Conservation (phyloP, 495 filamentous ascomycete species). For the Penicillium cinerascens region DNA sequence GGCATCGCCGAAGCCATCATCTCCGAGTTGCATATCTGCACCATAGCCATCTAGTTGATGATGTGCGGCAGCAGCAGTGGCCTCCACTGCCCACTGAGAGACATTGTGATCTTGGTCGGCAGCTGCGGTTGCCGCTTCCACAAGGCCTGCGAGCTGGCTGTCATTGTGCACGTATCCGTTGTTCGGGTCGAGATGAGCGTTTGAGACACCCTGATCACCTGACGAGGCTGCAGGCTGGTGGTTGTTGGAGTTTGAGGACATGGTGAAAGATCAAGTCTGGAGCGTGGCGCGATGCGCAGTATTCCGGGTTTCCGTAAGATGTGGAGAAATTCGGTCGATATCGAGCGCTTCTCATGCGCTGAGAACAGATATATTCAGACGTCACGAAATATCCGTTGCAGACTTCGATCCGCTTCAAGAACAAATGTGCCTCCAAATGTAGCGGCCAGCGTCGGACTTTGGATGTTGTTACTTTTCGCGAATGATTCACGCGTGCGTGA, state of each 20-base stretch:
- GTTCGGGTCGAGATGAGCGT: slow-evolving; percentile 34
- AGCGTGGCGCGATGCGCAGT: not conserved
- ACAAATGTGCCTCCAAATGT: not conserved
- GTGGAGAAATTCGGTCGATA: not conserved
- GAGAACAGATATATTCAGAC: not conserved
- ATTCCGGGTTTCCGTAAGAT: not conserved
- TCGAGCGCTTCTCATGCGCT: not conserved
- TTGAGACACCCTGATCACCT: slow-evolving; percentile 25
- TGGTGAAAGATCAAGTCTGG: slow-evolving; percentile 5
- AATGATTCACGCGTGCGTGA: not conserved
- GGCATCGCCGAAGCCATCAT: slow-evolving; percentile 41
- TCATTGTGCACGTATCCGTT: slow-evolving; percentile 41
- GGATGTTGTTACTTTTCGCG: not conserved
- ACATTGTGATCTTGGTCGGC: slow-evolving; percentile 43
- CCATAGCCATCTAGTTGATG: slow-evolving; percentile 41
- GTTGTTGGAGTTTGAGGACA: slow-evolving; percentile 31
- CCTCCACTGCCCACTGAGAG: slow-evolving; percentile 41
- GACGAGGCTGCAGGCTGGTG: slow-evolving; percentile 34
- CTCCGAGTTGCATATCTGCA: slow-evolving; percentile 40
- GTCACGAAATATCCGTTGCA: not conserved
- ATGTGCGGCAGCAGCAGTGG: slow-evolving; percentile 34
- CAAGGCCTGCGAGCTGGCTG: slow-evolving; percentile 50
- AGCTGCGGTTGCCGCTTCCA: slow-evolving; percentile 52
- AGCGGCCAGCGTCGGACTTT: not conserved
- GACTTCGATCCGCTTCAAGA: not conserved